These are phyloP conservation scores for Achaetomium macrosporum DNA, from an alignment of 2,329 filamentous ascomycete species.

Conservation along the genomic window DNA sequence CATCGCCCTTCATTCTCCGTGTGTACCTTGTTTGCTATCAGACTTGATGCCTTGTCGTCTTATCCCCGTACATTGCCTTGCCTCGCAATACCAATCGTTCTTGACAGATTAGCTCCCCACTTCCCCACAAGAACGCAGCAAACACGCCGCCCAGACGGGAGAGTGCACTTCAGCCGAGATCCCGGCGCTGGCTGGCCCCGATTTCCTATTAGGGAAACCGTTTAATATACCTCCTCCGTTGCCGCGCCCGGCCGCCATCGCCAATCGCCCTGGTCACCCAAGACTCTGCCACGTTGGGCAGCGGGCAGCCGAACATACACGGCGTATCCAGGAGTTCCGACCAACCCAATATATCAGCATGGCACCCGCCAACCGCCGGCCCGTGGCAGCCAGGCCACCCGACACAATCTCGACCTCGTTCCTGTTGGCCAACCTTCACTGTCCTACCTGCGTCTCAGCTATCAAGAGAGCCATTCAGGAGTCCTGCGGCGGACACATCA, in stretches of 20 bases:
- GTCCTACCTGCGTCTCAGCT: constrained; percentile 64
- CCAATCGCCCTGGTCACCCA: constrained; percentile 9
- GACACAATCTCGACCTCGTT: constrained; percentile 48
- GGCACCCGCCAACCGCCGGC: constrained; percentile 15
- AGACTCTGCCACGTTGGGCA: constrained; percentile 8
- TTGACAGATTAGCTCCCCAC: not conserved
- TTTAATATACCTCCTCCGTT: constrained; percentile 15
- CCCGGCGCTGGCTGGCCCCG: constrained; percentile 16
- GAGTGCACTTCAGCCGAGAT: constrained; percentile 24
- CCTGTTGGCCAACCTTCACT: constrained; percentile 70
- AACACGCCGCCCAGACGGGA: not conserved
- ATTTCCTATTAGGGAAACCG: constrained; percentile 21
- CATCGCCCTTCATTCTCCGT: no score
- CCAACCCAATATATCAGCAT: constrained; percentile 15
- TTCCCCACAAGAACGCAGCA: constrained; percentile 5
- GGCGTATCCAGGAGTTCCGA: not conserved
- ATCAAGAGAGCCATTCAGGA: constrained; percentile 55
- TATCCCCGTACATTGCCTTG: not conserved
- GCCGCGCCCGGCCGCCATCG: constrained; percentile 11
- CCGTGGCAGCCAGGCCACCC: constrained; percentile 7
- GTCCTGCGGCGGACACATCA: constrained; percentile 40
- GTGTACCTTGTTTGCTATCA: no score
- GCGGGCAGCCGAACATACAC: constrained; percentile 2
- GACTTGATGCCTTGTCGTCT: no score
- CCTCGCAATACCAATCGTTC: not conserved